phyloP scores from a whole-genome alignment of 352 stramenopile genomes.

The Discostella stelligera region DNA sequence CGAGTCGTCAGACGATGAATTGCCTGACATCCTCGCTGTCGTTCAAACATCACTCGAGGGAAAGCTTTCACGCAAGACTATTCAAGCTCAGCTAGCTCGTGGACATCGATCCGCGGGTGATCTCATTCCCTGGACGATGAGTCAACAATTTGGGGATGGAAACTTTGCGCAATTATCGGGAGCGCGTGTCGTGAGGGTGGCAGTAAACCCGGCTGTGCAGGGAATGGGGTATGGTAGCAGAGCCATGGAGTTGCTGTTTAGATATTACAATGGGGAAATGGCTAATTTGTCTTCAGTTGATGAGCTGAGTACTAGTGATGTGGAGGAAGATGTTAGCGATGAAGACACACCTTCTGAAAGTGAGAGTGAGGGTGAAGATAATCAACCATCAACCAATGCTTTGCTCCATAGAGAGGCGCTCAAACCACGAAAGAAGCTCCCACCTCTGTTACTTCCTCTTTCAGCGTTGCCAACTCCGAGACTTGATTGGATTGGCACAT shows the following conservation, averaged over 20 bases:
- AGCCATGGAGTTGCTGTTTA: slow-evolving; percentile 92
- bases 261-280: slow-evolving; percentile 98
- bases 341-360: slow-evolving; percentile 69
- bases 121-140: slow-evolving; percentile 99
- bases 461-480: slow-evolving; percentile 91
- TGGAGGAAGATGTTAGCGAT: slow-evolving; percentile 51
- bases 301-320: slow-evolving; percentile 55
- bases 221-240: slow-evolving; percentile 97
- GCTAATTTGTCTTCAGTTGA: slow-evolving; percentile 66
- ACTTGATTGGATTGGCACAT: slow-evolving; percentile 98
- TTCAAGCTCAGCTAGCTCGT: slow-evolving; percentile 91
- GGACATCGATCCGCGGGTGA: slow-evolving; percentile 96
- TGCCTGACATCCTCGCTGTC: slow-evolving; percentile 98
- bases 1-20: slow-evolving; percentile 81
- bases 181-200: slow-evolving; percentile 96
- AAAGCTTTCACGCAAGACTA: slow-evolving; percentile 93
- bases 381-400: slow-evolving; percentile 64
- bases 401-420: slow-evolving; percentile 80
- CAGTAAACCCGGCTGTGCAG: slow-evolving; percentile 95
- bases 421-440: slow-evolving; percentile 87
- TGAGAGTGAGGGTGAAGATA: slow-evolving; percentile 43
- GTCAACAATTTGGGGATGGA: slow-evolving; percentile 98
- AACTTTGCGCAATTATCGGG: slow-evolving; percentile 96
- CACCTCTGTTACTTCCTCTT: slow-evolving; percentile 93
- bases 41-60: slow-evolving; percentile 95